Evolutionary conservation across 257 asterid species (phyloP).

Genomic region (Fraxinus pennsylvanica): DNA sequence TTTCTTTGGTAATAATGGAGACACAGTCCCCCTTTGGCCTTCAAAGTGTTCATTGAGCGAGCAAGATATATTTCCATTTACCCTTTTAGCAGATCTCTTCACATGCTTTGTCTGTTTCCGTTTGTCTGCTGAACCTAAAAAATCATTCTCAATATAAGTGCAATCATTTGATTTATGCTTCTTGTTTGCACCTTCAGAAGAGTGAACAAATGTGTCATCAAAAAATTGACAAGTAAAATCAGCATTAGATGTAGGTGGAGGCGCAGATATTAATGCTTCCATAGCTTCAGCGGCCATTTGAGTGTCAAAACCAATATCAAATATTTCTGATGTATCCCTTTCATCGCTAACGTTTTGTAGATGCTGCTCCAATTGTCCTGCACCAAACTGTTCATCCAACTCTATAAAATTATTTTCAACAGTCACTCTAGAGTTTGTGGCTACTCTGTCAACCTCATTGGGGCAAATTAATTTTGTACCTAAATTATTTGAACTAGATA

Average conservation of each 20-base stretch:
- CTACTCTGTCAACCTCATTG: conserved; percentile 24
- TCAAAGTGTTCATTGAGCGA: conserved; percentile 20
- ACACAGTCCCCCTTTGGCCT: conserved; percentile 22
- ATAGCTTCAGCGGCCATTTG: conserved; percentile 95
- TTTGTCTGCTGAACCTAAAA: conserved; percentile 40
- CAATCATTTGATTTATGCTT: conserved; percentile 23
- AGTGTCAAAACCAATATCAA: conserved; percentile 67
- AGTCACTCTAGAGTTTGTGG: conserved; percentile 23
- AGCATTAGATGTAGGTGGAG: conserved; percentile 38
- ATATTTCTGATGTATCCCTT: conserved; percentile 32
- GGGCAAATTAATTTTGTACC: conserved; percentile 18
- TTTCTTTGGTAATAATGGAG: conserved; percentile 20
- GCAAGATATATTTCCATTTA: conserved; percentile 18
- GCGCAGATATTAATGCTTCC: conserved; percentile 58
- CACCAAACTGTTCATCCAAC: conserved; percentile 34
- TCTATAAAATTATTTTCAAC: conserved; percentile 31
- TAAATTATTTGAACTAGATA: conserved; percentile 1
- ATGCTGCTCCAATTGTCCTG: conserved; percentile 27
- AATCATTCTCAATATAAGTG: conserved; percentile 28
- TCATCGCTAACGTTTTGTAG: conserved; percentile 33
- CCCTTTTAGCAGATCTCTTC: conserved; percentile 26
- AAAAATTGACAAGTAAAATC: conserved; percentile 36
- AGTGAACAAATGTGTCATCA: conserved; percentile 21
- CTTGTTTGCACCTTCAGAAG: conserved; percentile 23
- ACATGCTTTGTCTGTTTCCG: conserved; percentile 39